phyloP scores from a whole-genome alignment of 805 yeast genomes.

The Jamesozyma gamospora region DNA sequence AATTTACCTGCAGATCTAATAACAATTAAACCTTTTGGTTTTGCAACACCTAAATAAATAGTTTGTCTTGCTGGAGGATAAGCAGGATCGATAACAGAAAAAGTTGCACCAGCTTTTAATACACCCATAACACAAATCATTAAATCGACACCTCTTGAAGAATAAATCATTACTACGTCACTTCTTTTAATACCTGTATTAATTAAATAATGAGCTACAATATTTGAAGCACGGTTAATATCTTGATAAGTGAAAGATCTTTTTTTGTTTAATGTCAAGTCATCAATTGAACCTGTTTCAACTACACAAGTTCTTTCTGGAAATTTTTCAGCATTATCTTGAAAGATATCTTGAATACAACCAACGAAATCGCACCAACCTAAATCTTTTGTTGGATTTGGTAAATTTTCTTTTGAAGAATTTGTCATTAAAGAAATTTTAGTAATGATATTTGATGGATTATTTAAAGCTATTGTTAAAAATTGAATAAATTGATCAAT shows the following conservation, averaged over 20 bases:
- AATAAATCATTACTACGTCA: conserved; percentile 95
- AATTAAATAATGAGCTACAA: conserved; percentile 82
- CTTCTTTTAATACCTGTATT: conserved; percentile 76
- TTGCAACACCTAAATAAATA: conserved; percentile 83
- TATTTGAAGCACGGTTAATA: conserved; percentile 85
- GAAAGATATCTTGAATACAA: conserved; percentile 92
- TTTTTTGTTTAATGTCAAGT: conserved; percentile 35
- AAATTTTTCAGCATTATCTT: conserved; percentile 68
- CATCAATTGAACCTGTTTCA: conserved; percentile 62
- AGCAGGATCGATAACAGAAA: conserved; percentile 97
- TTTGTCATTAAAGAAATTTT: conserved; percentile 57
- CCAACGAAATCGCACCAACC: conserved; percentile 92
- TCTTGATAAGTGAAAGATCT: conserved; percentile 77
- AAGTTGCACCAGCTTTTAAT: conserved; percentile 96
- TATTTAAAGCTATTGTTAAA: conserved; percentile 28
- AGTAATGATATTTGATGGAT: conserved; percentile 41
- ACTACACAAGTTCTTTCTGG: conserved; percentile 89
- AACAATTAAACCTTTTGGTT: conserved; percentile 84
- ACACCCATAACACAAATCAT: conserved; percentile 98
- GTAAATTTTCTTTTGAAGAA: conserved; percentile 52
- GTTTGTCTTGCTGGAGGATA: conserved; percentile 98
- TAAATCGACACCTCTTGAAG: conserved; percentile 93
- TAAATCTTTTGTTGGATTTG: conserved; percentile 78
- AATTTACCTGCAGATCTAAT: conserved; percentile 82
- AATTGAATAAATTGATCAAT: conserved; percentile 65